Conservation (phyloP, 768 basidiomycete species). For the Termitomyces sp. region DNA sequence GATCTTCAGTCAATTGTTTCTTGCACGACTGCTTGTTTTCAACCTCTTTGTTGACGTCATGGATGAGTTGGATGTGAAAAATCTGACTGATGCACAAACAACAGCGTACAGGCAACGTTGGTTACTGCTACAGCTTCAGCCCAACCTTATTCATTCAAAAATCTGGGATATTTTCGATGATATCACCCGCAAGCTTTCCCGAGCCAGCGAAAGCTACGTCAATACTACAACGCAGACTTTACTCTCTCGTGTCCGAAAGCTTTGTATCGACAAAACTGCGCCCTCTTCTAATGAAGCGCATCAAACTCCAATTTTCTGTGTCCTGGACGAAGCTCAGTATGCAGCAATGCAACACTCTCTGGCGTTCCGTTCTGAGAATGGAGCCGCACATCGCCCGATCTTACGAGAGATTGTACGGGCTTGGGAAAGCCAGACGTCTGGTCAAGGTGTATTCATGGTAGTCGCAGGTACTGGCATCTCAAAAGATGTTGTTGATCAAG, state of each 20-base stretch:
- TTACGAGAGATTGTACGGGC: conserved; percentile 37
- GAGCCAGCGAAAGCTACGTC: conserved; percentile 29
- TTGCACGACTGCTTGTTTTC: conserved; percentile 36
- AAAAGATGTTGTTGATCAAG: conserved; percentile 37
- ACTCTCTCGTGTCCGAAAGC: conserved; percentile 24
- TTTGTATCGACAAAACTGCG: conserved; percentile 11
- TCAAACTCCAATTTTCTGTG: conserved; percentile 34
- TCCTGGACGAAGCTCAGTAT: conserved; percentile 41
- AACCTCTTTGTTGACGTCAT: conserved; percentile 30
- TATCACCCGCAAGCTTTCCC: conserved; percentile 27
- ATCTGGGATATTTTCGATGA: conserved; percentile 37
- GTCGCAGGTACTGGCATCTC: conserved; percentile 41
- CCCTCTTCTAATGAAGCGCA: conserved; percentile 10
- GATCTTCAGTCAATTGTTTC: conserved; percentile 32
- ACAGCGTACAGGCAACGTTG: conserved; percentile 27
- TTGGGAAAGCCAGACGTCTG: conserved; percentile 32
- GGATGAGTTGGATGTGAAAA: conserved; percentile 8
- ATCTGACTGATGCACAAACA: conserved; percentile 9
- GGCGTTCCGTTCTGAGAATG: conserved; percentile 33
- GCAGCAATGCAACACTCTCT: conserved; percentile 32
- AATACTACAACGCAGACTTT: conserved; percentile 26
- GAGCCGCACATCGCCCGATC: conserved; percentile 29
- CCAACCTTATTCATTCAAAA: conserved; percentile 27
- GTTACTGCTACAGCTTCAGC: conserved; percentile 37
- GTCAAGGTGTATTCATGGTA: conserved; percentile 36